Conservation (phyloP, 441 rosid genomes). For the Adansonia gregorii region DNA sequence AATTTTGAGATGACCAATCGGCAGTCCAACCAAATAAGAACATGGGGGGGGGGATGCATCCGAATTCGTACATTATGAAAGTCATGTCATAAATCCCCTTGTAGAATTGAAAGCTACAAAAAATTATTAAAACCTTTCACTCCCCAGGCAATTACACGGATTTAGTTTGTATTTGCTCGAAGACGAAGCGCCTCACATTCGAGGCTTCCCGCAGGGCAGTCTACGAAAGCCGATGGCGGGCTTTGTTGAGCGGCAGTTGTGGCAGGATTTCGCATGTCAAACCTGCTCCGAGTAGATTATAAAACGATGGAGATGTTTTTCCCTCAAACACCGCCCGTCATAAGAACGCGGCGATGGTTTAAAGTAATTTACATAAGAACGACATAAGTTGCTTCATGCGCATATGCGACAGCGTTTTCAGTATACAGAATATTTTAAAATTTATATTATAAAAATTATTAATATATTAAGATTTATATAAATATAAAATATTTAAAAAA, state of each 20-base stretch:
- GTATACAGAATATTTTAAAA: too few species aligned
- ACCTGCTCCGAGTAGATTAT: slow-evolving; percentile 74
- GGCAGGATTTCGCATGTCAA: slow-evolving; percentile 76
- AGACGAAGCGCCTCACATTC: slow-evolving; percentile 86
- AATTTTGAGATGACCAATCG: too few species aligned
- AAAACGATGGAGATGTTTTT: slow-evolving; percentile 65
- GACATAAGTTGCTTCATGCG: too few species aligned
- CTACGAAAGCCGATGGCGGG: slow-evolving; percentile 81
- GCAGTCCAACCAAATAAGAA: too few species aligned
- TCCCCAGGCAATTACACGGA: slow-evolving; percentile 45
- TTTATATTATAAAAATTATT: too few species aligned
- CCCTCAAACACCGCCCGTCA: slow-evolving; percentile 84
- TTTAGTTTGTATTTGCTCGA: slow-evolving; percentile 90
- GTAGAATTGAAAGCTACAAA: background rate
- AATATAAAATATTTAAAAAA: too few species aligned
- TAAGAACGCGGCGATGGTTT: slow-evolving; percentile 56
- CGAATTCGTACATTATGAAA: too few species aligned
- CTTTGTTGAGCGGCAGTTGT: slow-evolving; percentile 81
- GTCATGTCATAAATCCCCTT: too few species aligned
- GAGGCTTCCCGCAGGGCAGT: slow-evolving; percentile 69
- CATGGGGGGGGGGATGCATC: too few species aligned
- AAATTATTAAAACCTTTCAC: background rate
- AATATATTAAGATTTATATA: too few species aligned
- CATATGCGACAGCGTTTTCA: too few species aligned
- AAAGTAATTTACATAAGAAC: too few species aligned